Conservation (phyloP, 306 rosid genomes). For the Oxytropis ochrocephala region DNA sequence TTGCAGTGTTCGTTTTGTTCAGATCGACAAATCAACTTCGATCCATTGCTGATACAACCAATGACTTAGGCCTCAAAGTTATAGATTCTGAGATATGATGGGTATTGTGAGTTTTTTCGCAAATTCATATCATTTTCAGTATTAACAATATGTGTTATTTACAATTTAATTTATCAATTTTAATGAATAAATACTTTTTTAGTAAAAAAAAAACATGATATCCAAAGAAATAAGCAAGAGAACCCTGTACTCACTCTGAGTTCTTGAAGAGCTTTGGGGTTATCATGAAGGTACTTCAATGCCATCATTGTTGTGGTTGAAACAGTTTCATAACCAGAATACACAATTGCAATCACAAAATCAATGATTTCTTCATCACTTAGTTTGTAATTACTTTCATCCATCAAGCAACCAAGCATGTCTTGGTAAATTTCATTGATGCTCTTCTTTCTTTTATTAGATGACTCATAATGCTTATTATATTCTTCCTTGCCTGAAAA, state of each 20-base stretch:
- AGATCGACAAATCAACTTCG: no score
- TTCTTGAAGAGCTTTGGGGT: slow-evolving; percentile 76
- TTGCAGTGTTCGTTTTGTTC: no score
- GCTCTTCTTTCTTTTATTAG: slow-evolving; percentile 60
- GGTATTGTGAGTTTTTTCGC: no score
- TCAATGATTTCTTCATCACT: slow-evolving; percentile 83
- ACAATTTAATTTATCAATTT: no score
- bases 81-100: no score
- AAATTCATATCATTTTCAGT: no score
- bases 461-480: slow-evolving; percentile 47
- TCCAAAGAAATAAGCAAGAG: background rate
- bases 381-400: slow-evolving; percentile 50
- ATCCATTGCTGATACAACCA: no score
- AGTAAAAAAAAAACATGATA: no score
- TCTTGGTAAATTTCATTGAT: slow-evolving; percentile 44
- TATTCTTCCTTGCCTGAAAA: slow-evolving; percentile 76
- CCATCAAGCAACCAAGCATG: slow-evolving; percentile 72
- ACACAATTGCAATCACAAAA: slow-evolving; percentile 63
- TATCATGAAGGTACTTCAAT: slow-evolving; percentile 85
- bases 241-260: slow-evolving; percentile 60
- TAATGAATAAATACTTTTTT: no score
- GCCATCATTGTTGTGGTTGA: slow-evolving; percentile 99
- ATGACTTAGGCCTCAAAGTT: no score
- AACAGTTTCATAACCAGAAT: slow-evolving; percentile 97
- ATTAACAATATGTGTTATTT: no score